These are phyloP conservation scores for Penicillium sp. DNA, from an alignment of 2,329 filamentous ascomycete species.

Conservation along the genomic window DNA sequence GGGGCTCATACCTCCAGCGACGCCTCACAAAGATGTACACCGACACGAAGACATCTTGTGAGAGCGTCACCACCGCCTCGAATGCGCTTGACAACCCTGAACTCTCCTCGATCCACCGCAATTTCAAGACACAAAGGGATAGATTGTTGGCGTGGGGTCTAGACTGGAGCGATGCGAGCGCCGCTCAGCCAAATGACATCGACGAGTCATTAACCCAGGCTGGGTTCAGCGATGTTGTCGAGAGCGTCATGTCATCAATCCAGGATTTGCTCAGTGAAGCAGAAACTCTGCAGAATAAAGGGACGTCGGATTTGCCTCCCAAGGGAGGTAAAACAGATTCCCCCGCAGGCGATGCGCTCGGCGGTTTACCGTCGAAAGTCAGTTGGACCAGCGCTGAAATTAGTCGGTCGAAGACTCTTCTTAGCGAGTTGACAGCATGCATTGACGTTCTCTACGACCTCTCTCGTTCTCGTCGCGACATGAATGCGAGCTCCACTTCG, in stretches of 20 bases:
- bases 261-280: conserved; percentile 67
- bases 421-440: conserved; percentile 64
- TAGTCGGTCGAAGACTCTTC: conserved; percentile 60
- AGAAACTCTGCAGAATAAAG: conserved; percentile 59
- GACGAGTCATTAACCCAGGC: conserved; percentile 67
- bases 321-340: conserved; percentile 41
- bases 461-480: conserved; percentile 60
- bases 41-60: conserved; percentile 66
- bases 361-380: conserved; percentile 41
- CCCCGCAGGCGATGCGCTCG: conserved; percentile 36
- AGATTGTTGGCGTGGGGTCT: conserved; percentile 68
- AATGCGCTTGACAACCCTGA: conserved; percentile 58
- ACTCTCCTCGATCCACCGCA: conserved; percentile 61
- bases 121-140: conserved; percentile 68
- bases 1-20: conserved; percentile 50
- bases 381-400: conserved; percentile 58
- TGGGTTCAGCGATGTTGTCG: conserved; percentile 67
- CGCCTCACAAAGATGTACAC: conserved; percentile 66
- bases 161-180: conserved; percentile 68
- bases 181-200: conserved; percentile 62
- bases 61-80: conserved; percentile 56
- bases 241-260: conserved; percentile 67
- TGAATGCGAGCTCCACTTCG: conserved; percentile 36
- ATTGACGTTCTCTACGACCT: conserved; percentile 70
- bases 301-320: conserved; percentile 44